These are phyloP conservation scores for Niebla homalea DNA, from an alignment of 495 filamentous ascomycete genomes.

Conservation along the genomic window DNA sequence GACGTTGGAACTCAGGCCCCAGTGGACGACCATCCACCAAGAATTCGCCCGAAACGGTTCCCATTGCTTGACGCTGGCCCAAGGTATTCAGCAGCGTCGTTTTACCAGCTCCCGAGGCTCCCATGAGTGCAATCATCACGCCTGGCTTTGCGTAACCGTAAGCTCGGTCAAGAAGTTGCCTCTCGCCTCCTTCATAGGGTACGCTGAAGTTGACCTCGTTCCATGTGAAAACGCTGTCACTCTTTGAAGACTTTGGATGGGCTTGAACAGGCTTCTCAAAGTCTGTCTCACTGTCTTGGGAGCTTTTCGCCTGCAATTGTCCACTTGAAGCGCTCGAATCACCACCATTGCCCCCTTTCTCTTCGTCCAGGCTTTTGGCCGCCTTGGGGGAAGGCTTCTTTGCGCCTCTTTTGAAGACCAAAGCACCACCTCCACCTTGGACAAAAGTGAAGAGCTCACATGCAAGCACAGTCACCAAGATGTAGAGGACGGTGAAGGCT, in stretches of 20 bases:
- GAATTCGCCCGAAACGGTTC: conserved; percentile 60
- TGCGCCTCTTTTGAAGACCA: conserved; percentile 53
- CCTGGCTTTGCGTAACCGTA: conserved; percentile 72
- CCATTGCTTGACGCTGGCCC: conserved; percentile 61
- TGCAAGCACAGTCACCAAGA: conserved; percentile 51
- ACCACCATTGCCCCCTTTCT: conserved; percentile 23
- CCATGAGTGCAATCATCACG: conserved; percentile 68
- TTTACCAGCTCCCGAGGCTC: conserved; percentile 75
- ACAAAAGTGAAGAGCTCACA: conserved; percentile 41
- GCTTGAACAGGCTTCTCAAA: conserved; percentile 15
- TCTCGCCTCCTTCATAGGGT: conserved; percentile 54
- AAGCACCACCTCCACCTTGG: conserved; percentile 41
- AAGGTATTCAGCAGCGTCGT: conserved; percentile 64
- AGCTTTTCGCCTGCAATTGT: conserved; percentile 29
- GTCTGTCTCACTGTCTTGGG: conserved; percentile 17
- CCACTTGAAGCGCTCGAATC: conserved; percentile 32
- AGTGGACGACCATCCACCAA: conserved; percentile 63
- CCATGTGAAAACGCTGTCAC: conserved; percentile 66
- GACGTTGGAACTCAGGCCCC: conserved; percentile 59
- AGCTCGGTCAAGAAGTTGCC: conserved; percentile 58
- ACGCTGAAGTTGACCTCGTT: conserved; percentile 58
- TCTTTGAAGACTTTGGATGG: conserved; percentile 43
- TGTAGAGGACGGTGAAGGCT: conserved; percentile 55
- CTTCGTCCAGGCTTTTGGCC: conserved; percentile 31
- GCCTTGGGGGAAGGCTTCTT: conserved; percentile 37